Evolutionary conservation across 768 basidiomycete genomes (phyloP).

Genomic region (Rhizopogon vulgaris): DNA sequence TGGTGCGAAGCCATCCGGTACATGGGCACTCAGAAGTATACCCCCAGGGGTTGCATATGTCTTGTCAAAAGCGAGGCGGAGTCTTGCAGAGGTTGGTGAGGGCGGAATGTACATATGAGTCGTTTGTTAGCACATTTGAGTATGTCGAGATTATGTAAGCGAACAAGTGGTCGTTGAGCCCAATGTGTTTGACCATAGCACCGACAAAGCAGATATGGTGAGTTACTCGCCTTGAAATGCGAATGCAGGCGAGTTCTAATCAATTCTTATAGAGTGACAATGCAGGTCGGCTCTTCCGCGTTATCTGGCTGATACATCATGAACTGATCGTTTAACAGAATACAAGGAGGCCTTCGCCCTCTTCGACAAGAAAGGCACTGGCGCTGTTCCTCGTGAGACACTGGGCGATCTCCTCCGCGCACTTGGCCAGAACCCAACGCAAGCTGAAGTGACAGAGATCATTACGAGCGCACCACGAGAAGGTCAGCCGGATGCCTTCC

Average conservation of each 20-base stretch:
- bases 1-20: constrained; percentile 16
- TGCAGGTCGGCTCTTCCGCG: constrained; percentile 31
- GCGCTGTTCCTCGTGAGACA: constrained; percentile 80
- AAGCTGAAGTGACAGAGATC: constrained; percentile 90
- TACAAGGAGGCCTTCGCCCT: constrained; percentile 97
- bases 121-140: neutral
- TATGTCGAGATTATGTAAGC: constrained; percentile 5
- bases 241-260: neutral
- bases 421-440: constrained; percentile 98
- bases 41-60: constrained; percentile 1
- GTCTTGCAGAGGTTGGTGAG: constrained; percentile 34
- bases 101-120: constrained; percentile 46
- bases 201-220: neutral
- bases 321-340: constrained; percentile 41
- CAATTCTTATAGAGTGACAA: constrained; percentile 38
- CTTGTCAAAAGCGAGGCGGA: constrained; percentile 5
- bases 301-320: neutral
- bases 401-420: constrained; percentile 91
- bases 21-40: constrained; percentile 12
- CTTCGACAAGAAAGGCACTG: constrained; percentile 95
- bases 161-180: neutral
- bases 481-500: constrained; percentile 36
- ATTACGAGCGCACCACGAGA: constrained; percentile 67
- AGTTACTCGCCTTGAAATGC: neutral
- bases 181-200: neutral